These are phyloP conservation scores for Colletotrichum sp. DNA, from an alignment of 2,329 filamentous ascomycete genomes.

Conservation along the genomic window DNA sequence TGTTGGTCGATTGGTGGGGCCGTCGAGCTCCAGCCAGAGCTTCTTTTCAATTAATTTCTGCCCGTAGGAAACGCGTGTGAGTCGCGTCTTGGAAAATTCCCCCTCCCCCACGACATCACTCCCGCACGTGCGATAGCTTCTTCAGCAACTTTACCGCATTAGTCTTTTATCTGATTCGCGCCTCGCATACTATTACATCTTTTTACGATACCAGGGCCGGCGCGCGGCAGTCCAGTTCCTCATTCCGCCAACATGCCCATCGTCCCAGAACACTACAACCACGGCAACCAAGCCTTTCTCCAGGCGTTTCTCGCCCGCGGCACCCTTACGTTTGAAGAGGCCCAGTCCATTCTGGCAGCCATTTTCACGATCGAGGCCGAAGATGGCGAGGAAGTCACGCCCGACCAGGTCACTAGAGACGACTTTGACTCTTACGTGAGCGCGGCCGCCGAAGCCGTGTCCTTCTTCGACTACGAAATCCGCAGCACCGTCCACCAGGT, in stretches of 20 bases:
- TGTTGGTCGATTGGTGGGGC: not conserved
- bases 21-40: not conserved
- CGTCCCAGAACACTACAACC: conserved; percentile 44
- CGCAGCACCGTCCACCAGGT: conserved; percentile 74
- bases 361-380: conserved; percentile 67
- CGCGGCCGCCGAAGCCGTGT: conserved; percentile 74
- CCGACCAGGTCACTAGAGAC: conserved; percentile 70
- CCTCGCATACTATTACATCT: not conserved
- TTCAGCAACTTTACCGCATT: not conserved
- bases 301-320: conserved; percentile 86
- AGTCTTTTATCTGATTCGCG: not conserved
- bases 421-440: conserved; percentile 74
- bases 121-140: not conserved
- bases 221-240: not conserved
- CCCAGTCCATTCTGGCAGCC: conserved; percentile 74
- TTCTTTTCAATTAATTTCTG: not conserved
- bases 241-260: conserved; percentile 12
- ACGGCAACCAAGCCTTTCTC: conserved; percentile 85
- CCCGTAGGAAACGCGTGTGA: not conserved
- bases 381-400: conserved; percentile 44
- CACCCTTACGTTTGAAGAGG: conserved; percentile 76
- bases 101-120: not conserved
- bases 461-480: conserved; percentile 87
- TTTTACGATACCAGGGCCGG: not conserved
- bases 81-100: not conserved